These are phyloP conservation scores for Piper longum DNA, from an alignment of 164 flowering plant species.

Conservation along the genomic window DNA sequence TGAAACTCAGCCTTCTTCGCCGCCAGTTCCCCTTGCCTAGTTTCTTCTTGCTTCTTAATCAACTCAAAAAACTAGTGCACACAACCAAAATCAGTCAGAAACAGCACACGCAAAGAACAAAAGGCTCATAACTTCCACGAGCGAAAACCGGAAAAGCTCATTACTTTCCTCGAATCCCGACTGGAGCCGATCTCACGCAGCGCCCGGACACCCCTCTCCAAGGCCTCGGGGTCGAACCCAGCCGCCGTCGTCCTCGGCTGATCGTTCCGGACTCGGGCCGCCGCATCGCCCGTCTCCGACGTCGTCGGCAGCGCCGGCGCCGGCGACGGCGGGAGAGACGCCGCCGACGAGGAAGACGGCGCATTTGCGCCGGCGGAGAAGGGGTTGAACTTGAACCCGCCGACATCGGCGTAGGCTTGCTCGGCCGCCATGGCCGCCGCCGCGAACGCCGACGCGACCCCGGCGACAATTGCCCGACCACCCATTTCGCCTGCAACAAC, in stretches of 20 bases:
- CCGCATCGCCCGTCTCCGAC: slow-evolving; percentile 6
- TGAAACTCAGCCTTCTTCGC: slow-evolving; percentile 51
- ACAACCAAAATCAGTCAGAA: background rate
- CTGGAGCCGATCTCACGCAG: slow-evolving; percentile 36
- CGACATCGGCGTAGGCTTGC: slow-evolving; percentile 45
- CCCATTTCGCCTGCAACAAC: slow-evolving; percentile 21
- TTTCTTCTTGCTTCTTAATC: slow-evolving; percentile 76
- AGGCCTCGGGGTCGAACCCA: slow-evolving; percentile 84
- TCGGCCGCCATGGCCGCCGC: slow-evolving; percentile 31
- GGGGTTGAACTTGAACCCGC: slow-evolving; percentile 43
- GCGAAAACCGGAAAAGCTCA: background rate
- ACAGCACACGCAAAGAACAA: background rate
- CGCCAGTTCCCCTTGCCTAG: slow-evolving; percentile 45
- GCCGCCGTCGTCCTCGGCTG: slow-evolving; percentile 71
- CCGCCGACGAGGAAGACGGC: slow-evolving; percentile 12
- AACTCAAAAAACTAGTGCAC: slow-evolving; percentile 44
- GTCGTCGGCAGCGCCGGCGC: background rate
- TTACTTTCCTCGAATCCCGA: slow-evolving; percentile 43
- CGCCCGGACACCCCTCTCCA: slow-evolving; percentile 65
- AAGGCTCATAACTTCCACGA: background rate
- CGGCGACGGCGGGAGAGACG: slow-evolving; percentile 8
- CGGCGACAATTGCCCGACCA: slow-evolving; percentile 25
- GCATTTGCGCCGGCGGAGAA: slow-evolving; percentile 21
- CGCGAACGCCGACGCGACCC: slow-evolving; percentile 50
- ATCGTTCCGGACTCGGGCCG: slow-evolving; percentile 40